A percentile compares a stretch with the other conserved stretches of the same genome.
phyloP scores from a whole-genome alignment of 1,284 basidiomycete genomes.

The Malassezia pachydermatis region DNA sequence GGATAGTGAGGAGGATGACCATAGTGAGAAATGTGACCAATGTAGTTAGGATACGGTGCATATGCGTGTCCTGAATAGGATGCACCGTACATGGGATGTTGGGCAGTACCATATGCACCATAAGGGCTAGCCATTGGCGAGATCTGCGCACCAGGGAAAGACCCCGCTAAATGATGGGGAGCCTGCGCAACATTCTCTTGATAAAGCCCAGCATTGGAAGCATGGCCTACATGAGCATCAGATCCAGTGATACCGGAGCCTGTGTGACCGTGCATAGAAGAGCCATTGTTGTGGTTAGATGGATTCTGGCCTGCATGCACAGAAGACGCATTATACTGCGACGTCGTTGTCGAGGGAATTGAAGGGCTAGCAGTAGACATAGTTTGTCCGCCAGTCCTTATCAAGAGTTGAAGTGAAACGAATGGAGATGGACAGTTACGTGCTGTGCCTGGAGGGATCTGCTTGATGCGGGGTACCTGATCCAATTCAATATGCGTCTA shows the following conservation, averaged over 20 bases:
- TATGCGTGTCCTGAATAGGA: slow-evolving; percentile 17
- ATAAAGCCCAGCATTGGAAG: slow-evolving; percentile 11
- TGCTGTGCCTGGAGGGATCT: background rate
- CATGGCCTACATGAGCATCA: slow-evolving; percentile 11
- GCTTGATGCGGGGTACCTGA: too few relatives aligned
- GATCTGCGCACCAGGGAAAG: slow-evolving; percentile 14
- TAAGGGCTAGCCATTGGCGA: slow-evolving; percentile 18
- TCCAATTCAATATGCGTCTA: background rate
- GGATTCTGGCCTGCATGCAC: slow-evolving; percentile 10
- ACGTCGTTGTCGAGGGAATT: slow-evolving; percentile 6
- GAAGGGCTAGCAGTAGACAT: slow-evolving; percentile 20
- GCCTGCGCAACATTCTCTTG: slow-evolving; percentile 6
- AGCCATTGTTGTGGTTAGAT: background rate
- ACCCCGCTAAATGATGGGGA: slow-evolving; percentile 14
- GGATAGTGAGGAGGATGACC: slow-evolving; percentile 15
- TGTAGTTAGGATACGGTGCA: slow-evolving; percentile 14
- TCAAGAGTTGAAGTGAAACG: background rate
- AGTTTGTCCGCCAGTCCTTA: background rate
- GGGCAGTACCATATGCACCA: slow-evolving; percentile 9
- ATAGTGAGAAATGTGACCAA: slow-evolving; percentile 18
- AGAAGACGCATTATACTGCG: slow-evolving; percentile 10
- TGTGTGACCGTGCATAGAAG: slow-evolving; percentile 14
- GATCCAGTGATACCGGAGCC: slow-evolving; percentile 3
- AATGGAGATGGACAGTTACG: too few relatives aligned
- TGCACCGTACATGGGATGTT: slow-evolving; percentile 17